These are phyloP conservation scores for Citrus trifoliata DNA, from an alignment of 345 rosid species.

Conservation along the genomic window DNA sequence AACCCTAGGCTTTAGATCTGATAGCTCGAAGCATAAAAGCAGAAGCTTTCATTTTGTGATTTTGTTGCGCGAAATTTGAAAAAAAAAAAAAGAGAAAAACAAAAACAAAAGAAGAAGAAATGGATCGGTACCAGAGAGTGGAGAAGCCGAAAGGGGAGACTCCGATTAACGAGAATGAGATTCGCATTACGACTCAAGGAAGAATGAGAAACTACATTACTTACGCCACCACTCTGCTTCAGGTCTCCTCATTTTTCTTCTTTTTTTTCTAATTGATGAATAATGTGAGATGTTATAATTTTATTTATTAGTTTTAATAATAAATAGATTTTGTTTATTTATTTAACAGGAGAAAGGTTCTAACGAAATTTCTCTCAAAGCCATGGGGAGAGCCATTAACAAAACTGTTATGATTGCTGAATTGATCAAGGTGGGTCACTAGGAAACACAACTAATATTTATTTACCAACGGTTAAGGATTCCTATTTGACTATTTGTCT, in stretches of 20 bases:
- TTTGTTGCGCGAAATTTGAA: background rate
- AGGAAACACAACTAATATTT: too few species aligned
- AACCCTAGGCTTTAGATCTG: background rate
- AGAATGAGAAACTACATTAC: constrained; percentile 38
- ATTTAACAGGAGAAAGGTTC: constrained; percentile 31
- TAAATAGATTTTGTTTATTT: background rate
- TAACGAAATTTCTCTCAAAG: constrained; percentile 26
- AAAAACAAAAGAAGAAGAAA: background rate
- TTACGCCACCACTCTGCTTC: constrained; percentile 35
- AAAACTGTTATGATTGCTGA: constrained; percentile 40
- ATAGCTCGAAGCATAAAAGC: background rate
- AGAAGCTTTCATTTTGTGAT: background rate
- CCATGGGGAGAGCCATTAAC: constrained; percentile 39
- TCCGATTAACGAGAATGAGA: constrained; percentile 34
- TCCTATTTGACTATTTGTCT: too few species aligned
- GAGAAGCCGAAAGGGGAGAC: constrained; percentile 29
- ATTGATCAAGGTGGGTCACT: constrained; percentile 25
- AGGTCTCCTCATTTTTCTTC: constrained; percentile 9
- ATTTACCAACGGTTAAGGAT: too few species aligned
- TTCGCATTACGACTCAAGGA: constrained; percentile 40
- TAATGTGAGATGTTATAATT: background rate
- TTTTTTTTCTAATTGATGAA: background rate
- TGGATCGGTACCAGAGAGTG: constrained; percentile 36
- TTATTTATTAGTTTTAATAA: background rate
- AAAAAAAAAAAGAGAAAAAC: background rate